Conservation (phyloP, 768 basidiomycete species). For the Tricholoma flavovirens region DNA sequence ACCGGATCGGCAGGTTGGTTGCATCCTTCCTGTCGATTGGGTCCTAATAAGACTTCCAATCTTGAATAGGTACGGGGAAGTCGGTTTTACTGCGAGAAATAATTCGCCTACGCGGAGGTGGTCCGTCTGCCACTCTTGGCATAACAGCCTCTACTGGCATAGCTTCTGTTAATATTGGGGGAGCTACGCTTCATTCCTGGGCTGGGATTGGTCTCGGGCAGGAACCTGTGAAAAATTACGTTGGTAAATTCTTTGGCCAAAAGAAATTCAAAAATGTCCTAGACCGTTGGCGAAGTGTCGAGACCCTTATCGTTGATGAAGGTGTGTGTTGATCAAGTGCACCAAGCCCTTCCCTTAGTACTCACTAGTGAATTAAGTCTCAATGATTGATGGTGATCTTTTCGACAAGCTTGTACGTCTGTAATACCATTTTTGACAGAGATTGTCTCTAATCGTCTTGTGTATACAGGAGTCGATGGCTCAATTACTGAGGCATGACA, state of each 20-base stretch:
- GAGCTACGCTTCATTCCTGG: conserved; percentile 77
- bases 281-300: conserved; percentile 55
- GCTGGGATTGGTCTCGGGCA: conserved; percentile 75
- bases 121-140: conserved; percentile 37
- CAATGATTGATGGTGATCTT: conserved; percentile 78
- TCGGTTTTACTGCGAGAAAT: conserved; percentile 77
- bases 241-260: conserved; percentile 47
- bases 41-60: background rate
- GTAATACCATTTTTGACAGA: background rate
- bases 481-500: conserved; percentile 43
- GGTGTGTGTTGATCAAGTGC: conserved; percentile 45
- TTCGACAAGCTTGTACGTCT: conserved; percentile 73
- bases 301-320: conserved; percentile 80
- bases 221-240: conserved; percentile 45
- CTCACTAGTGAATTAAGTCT: conserved; percentile 47
- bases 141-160: conserved; percentile 80
- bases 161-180: conserved; percentile 79
- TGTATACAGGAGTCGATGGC: conserved; percentile 59
- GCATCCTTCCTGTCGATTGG: background rate
- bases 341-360: background rate
- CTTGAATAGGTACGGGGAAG: conserved; percentile 44
- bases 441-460: conserved; percentile 18
- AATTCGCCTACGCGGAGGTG: conserved; percentile 40
- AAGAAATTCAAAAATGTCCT: conserved; percentile 33
- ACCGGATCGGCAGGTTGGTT: conserved; percentile 74